Percentiles rank a stretch among this genome's conserved stretches.
Evolutionary conservation across 1,284 basidiomycete genomes (phyloP).

Genomic region (Heterobasidion parviporum): DNA sequence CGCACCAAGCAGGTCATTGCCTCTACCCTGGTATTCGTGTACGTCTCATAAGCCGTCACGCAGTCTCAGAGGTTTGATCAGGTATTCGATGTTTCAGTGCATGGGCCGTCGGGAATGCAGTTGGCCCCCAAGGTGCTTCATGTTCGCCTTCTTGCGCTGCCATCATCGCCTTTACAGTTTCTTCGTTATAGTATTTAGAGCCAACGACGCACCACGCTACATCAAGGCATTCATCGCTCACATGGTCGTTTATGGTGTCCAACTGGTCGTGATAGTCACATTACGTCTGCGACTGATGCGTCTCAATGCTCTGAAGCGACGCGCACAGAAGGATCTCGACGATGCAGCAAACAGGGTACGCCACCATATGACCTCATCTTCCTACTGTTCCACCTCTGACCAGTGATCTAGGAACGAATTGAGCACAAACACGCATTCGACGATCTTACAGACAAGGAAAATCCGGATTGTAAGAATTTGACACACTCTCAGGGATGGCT

Average conservation of each 20-base stretch:
- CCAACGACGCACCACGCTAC: slow-evolving; percentile 38
- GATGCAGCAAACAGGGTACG: slow-evolving; percentile 11
- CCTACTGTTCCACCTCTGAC: neutral
- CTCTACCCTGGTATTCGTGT: slow-evolving; percentile 37
- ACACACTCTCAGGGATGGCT: neutral
- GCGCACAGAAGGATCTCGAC: slow-evolving; percentile 23
- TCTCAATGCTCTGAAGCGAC: slow-evolving; percentile 35
- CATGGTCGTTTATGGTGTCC: slow-evolving; percentile 39
- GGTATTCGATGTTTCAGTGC: slow-evolving; percentile 19
- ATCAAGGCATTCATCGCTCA: slow-evolving; percentile 41
- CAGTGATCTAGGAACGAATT: slow-evolving; percentile 22
- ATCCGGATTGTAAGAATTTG: neutral
- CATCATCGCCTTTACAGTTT: neutral
- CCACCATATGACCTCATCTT: neutral
- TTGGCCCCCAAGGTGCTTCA: slow-evolving; percentile 35
- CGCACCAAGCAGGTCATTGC: slow-evolving; percentile 41
- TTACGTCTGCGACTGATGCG: slow-evolving; percentile 37
- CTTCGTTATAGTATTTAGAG: slow-evolving; percentile 29
- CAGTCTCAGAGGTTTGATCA: neutral
- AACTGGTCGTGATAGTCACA: slow-evolving; percentile 31
- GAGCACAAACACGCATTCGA: slow-evolving; percentile 36
- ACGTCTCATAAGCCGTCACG: neutral
- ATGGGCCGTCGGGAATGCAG: slow-evolving; percentile 42
- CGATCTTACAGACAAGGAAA: slow-evolving; percentile 33
- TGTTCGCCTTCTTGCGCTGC: neutral